These are phyloP conservation scores for Scheffersomyces amazonensis DNA, from an alignment of 805 yeast species.

Conservation along the genomic window DNA sequence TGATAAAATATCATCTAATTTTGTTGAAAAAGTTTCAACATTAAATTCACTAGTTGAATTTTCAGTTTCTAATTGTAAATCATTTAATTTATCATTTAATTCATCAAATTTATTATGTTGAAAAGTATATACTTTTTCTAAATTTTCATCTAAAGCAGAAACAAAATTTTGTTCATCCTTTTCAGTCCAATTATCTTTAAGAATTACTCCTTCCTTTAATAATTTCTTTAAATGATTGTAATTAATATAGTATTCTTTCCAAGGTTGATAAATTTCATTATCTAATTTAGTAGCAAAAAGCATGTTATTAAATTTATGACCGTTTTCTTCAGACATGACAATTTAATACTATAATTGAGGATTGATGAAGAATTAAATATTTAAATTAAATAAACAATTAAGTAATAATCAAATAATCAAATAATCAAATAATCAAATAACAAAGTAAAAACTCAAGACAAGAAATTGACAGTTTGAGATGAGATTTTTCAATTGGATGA, in stretches of 20 bases:
- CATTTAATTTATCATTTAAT: slow-evolving; percentile 60
- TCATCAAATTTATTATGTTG: slow-evolving; percentile 66
- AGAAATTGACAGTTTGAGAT: no score
- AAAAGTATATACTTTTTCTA: slow-evolving; percentile 75
- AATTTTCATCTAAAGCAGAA: slow-evolving; percentile 59
- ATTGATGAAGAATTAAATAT: no score
- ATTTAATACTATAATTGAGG: no score
- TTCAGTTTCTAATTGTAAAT: slow-evolving; percentile 60
- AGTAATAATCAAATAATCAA: no score
- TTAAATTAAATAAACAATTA: no score
- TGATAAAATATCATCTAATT: slow-evolving; percentile 70
- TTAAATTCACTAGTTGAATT: slow-evolving; percentile 42
- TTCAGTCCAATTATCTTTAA: slow-evolving; percentile 57
- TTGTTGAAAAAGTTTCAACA: slow-evolving; percentile 57
- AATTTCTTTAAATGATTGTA: slow-evolving; percentile 65
- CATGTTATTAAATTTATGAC: slow-evolving; percentile 43
- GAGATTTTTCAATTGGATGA: no score
- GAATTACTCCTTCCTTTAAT: slow-evolving; percentile 63
- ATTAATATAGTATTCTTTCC: slow-evolving; percentile 73
- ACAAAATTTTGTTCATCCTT: slow-evolving; percentile 72
- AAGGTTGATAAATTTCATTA: slow-evolving; percentile 80
- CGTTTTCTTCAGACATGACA: no score
- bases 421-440: no score
- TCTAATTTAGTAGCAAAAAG: slow-evolving; percentile 81
- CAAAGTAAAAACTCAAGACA: no score